phyloP scores from a whole-genome alignment of 2,329 filamentous ascomycete species.

The Phaeosphaeriaceae sp. region DNA sequence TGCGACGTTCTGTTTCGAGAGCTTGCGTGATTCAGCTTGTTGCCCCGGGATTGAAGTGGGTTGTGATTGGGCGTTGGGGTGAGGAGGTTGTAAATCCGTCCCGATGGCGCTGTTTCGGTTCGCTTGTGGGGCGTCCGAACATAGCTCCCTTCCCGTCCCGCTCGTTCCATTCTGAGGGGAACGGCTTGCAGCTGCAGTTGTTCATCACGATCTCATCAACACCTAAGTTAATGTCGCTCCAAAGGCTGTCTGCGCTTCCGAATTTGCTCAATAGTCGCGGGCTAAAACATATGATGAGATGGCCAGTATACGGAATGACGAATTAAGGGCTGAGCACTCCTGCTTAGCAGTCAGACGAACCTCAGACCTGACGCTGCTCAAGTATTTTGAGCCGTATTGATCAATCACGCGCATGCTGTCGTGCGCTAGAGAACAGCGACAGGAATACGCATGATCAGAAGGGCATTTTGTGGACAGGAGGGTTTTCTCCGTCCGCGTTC shows the following conservation, averaged over 20 bases:
- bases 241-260: background rate
- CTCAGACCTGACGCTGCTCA: too few relatives aligned
- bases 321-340: background rate
- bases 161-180: background rate
- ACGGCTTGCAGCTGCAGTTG: background rate
- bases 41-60: constrained; percentile 20
- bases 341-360: too few relatives aligned
- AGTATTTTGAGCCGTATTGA: too few relatives aligned
- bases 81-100: constrained; percentile 30
- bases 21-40: constrained; percentile 33
- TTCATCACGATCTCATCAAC: background rate
- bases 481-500: too few relatives aligned
- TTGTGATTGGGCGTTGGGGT: constrained; percentile 42
- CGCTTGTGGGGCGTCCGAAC: constrained; percentile 14
- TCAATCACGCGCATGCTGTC: too few relatives aligned
- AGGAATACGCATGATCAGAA: too few relatives aligned
- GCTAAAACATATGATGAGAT: background rate
- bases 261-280: background rate
- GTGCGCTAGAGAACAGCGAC: too few relatives aligned
- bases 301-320: too few relatives aligned
- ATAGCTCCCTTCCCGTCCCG: constrained; percentile 20
- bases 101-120: constrained; percentile 17
- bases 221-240: background rate
- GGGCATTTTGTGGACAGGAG: too few relatives aligned
- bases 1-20: constrained; percentile 29